Conservation (phyloP, 257 asterid genomes). For the Nicotiana knightiana region DNA sequence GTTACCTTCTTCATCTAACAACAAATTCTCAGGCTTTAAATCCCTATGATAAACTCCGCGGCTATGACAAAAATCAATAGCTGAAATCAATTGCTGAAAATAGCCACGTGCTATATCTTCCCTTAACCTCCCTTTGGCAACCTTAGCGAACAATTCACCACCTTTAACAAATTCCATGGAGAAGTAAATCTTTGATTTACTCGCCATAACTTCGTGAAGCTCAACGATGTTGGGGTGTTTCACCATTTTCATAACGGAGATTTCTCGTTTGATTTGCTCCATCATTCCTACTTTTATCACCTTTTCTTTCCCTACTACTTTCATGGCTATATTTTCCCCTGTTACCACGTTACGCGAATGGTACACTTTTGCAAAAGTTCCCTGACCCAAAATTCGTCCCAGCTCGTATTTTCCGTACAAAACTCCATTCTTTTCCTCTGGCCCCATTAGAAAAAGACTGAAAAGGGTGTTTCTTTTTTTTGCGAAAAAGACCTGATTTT, state of each 20-base stretch:
- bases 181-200: slow-evolving; percentile 57
- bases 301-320: slow-evolving; percentile 62
- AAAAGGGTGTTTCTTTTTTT: neutral
- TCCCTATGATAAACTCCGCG: slow-evolving; percentile 67
- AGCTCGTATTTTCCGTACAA: slow-evolving; percentile 61
- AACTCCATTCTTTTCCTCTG: slow-evolving; percentile 23
- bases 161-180: slow-evolving; percentile 69
- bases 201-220: slow-evolving; percentile 71
- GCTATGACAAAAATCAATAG: slow-evolving; percentile 69
- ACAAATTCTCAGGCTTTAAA: slow-evolving; percentile 59
- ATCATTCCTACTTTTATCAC: slow-evolving; percentile 61
- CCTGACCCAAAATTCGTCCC: slow-evolving; percentile 56
- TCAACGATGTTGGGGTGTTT: slow-evolving; percentile 63
- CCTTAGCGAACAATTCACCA: slow-evolving; percentile 55
- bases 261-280: slow-evolving; percentile 79
- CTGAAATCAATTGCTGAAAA: slow-evolving; percentile 67
- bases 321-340: slow-evolving; percentile 58
- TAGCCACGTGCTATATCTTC: slow-evolving; percentile 51
- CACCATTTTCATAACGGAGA: slow-evolving; percentile 70
- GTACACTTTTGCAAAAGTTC: slow-evolving; percentile 67
- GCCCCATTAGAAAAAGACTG: neutral
- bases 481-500: too few species aligned
- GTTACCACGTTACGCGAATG: slow-evolving; percentile 44
- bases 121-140: slow-evolving; percentile 38
- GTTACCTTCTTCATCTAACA: slow-evolving; percentile 53